phyloP scores from a whole-genome alignment of 345 rosid genomes.

The Melaleuca alternifolia region DNA sequence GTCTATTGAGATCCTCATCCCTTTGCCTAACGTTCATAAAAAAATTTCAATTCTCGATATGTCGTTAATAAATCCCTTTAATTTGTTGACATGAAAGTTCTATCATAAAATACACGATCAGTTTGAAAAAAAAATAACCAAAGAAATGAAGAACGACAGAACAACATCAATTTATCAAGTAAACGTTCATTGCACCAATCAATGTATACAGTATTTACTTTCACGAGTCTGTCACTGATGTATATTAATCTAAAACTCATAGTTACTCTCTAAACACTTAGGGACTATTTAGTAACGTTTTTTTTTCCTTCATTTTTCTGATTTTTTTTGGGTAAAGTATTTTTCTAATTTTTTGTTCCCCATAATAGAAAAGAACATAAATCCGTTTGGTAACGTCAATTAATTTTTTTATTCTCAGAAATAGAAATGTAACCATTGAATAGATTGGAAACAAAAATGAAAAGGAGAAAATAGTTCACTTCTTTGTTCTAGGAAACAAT shows the following conservation, averaged over 20 bases:
- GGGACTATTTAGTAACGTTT: too few species aligned
- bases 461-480: too few species aligned
- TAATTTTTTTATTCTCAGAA: too few species aligned
- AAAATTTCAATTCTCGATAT: background rate
- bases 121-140: background rate
- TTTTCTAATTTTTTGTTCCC: too few species aligned
- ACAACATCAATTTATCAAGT: background rate
- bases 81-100: background rate
- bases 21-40: background rate
- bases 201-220: background rate
- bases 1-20: background rate
- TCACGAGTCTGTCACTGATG: background rate
- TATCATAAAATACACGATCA: background rate
- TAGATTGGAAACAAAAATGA: too few species aligned
- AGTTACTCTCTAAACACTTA: background rate
- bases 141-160: background rate
- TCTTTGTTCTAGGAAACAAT: too few species aligned
- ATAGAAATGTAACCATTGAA: too few species aligned
- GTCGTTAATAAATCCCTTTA: background rate
- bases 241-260: too few species aligned
- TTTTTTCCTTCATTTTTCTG: too few species aligned
- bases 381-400: too few species aligned
- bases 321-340: too few species aligned
- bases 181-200: background rate
- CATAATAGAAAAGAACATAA: too few species aligned